A percentile compares a stretch with the other conserved stretches of the same genome.
phyloP scores from a whole-genome alignment of 2,329 filamentous ascomycete species.

The Fusarium xylarioides region DNA sequence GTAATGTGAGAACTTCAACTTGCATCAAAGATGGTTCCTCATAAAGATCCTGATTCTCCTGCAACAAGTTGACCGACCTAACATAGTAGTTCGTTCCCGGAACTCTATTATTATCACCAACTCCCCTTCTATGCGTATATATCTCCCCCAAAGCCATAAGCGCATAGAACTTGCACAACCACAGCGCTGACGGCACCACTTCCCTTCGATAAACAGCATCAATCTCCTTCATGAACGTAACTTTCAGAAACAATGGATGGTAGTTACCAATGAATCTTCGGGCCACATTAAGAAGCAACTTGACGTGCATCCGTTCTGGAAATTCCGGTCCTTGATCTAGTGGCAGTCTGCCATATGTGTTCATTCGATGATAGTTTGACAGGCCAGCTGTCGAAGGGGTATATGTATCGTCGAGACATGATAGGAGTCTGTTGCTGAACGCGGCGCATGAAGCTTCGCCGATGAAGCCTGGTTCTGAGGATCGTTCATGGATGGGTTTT shows the following conservation, averaged over 20 bases:
- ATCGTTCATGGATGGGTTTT: constrained; percentile 23
- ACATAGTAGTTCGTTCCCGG: constrained; percentile 56
- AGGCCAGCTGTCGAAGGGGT: constrained; percentile 41
- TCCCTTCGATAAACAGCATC: constrained; percentile 49
- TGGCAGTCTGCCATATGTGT: background rate
- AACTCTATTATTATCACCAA: constrained; percentile 42
- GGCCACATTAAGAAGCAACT: constrained; percentile 43
- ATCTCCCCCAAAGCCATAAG: constrained; percentile 56
- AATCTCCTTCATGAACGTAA: constrained; percentile 49
- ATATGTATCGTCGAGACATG: constrained; percentile 42
- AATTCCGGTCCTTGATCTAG: constrained; percentile 25
- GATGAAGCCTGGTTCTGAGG: constrained; percentile 42
- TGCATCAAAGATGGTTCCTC: constrained; percentile 55
- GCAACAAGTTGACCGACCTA: constrained; percentile 50
- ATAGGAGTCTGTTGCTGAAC: constrained; percentile 43
- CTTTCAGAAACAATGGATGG: constrained; percentile 47
- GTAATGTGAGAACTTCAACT: constrained; percentile 51
- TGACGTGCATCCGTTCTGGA: constrained; percentile 44
- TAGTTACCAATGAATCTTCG: constrained; percentile 46
- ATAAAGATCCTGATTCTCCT: constrained; percentile 47
- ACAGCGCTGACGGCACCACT: constrained; percentile 40
- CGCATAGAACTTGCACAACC: constrained; percentile 55
- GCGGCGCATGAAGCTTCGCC: constrained; percentile 45
- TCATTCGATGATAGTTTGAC: constrained; percentile 40
- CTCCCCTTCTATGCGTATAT: constrained; percentile 51